These are phyloP conservation scores for Parietaria judaica DNA, from an alignment of 306 rosid genomes.

Conservation along the genomic window DNA sequence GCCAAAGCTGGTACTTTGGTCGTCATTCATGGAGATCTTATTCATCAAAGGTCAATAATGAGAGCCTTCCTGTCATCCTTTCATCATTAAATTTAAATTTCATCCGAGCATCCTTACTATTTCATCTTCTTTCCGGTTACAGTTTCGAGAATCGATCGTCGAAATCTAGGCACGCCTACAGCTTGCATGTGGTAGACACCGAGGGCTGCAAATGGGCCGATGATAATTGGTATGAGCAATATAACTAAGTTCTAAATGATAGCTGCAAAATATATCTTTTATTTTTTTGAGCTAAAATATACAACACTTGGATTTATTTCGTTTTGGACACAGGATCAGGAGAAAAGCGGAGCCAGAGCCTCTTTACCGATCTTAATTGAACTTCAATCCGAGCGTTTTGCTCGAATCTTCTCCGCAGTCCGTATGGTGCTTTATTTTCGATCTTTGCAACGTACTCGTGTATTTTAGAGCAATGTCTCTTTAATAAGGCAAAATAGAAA, in stretches of 20 bases:
- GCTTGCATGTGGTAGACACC: conserved; percentile 80
- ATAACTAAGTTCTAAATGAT: no score
- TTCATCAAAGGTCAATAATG: conserved; percentile 87
- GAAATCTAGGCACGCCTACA: conserved; percentile 91
- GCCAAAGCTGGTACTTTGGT: conserved; percentile 86
- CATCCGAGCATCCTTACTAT: not conserved
- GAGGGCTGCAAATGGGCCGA: conserved; percentile 89
- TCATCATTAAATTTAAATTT: not conserved
- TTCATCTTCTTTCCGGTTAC: conserved; percentile 14
- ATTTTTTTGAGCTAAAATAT: no score
- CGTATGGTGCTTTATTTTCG: no score
- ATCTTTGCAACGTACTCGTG: no score
- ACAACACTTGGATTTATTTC: not conserved
- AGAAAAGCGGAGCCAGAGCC: conserved; percentile 77
- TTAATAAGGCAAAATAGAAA: no score
- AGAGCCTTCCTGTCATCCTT: conserved; percentile 7
- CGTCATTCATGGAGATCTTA: conserved; percentile 90
- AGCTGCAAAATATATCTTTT: not conserved
- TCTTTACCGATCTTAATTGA: conserved; percentile 40
- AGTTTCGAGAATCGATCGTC: conserved; percentile 88
- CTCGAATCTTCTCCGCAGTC: conserved; percentile 7
- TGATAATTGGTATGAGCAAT: conserved; percentile 65
- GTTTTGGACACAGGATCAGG: conserved; percentile 57
- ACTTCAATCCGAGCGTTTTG: not conserved
- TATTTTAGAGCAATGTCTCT: no score